Conservation (phyloP, 805 yeast species). For the Komagataella kurtzmanii region DNA sequence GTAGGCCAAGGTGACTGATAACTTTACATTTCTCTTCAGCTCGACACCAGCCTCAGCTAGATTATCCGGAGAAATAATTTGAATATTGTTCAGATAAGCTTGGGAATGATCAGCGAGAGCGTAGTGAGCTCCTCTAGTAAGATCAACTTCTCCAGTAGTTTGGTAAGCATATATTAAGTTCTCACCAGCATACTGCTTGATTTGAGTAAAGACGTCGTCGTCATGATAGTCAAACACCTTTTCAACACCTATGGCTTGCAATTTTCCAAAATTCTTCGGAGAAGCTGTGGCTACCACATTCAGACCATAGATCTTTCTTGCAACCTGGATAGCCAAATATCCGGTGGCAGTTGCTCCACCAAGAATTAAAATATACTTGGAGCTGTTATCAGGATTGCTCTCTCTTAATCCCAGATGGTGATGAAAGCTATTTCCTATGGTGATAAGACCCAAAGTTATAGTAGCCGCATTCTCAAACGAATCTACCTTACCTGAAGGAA, state of each 20-base stretch:
- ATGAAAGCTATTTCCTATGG: slow-evolving; percentile 28
- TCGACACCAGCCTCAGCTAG: background rate
- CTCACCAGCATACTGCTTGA: slow-evolving; percentile 15
- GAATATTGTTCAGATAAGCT: slow-evolving; percentile 18
- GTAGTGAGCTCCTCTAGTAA: slow-evolving; percentile 16
- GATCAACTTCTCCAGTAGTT: background rate
- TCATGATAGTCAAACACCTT: slow-evolving; percentile 20
- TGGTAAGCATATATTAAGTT: slow-evolving; percentile 15
- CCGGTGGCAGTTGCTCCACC: slow-evolving; percentile 66
- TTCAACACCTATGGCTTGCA: slow-evolving; percentile 21
- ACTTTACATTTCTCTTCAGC: slow-evolving; percentile 18
- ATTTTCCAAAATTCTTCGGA: slow-evolving; percentile 9
- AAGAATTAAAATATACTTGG: slow-evolving; percentile 36
- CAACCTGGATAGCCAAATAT: slow-evolving; percentile 41
- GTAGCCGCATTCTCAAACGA: slow-evolving; percentile 57
- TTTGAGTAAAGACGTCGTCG: slow-evolving; percentile 14
- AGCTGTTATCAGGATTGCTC: slow-evolving; percentile 13
- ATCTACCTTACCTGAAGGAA: slow-evolving; percentile 23
- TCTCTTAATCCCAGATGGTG: slow-evolving; percentile 17
- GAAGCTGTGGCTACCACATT: slow-evolving; percentile 18
- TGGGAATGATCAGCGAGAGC: slow-evolving; percentile 13
- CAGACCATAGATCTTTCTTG: slow-evolving; percentile 26
- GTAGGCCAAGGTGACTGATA: slow-evolving; percentile 24
- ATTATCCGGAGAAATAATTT: slow-evolving; percentile 14
- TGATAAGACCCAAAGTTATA: slow-evolving; percentile 36